A percentile compares a stretch with the other conserved stretches of the same genome.
Conservation (phyloP, 2,329 filamentous ascomycete genomes). For the Scedosporium dehoogii region DNA sequence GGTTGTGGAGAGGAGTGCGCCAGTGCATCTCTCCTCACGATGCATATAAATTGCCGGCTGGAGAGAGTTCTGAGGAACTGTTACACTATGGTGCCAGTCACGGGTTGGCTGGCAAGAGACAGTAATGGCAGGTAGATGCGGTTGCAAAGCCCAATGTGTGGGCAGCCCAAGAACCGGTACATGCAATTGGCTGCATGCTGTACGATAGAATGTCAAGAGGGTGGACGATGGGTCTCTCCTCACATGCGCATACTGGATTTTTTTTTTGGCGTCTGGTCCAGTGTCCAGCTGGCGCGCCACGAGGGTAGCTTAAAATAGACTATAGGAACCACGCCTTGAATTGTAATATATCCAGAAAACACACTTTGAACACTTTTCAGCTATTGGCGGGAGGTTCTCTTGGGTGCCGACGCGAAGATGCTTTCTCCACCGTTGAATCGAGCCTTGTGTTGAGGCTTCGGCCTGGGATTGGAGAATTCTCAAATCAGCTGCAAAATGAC, state of each 20-base stretch:
- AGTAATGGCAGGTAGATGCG: background rate
- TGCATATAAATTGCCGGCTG: background rate
- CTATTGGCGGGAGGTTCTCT: background rate
- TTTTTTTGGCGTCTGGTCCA: background rate
- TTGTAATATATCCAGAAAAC: background rate
- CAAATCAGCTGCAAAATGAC: conserved; percentile 3
- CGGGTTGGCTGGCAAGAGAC: background rate
- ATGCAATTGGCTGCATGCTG: background rate
- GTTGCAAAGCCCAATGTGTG: background rate
- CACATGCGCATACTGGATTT: background rate
- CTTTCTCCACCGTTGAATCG: background rate
- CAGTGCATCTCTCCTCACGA: background rate
- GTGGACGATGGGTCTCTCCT: background rate
- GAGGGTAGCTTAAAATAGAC: background rate
- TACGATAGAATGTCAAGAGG: background rate
- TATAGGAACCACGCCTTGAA: background rate
- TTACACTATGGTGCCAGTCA: background rate
- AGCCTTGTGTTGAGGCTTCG: conserved; percentile 3
- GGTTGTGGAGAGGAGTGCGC: background rate
- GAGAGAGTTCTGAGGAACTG: background rate
- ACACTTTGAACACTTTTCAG: background rate
- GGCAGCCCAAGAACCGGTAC: background rate
- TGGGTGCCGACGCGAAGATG: background rate
- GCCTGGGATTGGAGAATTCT: conserved; percentile 5
- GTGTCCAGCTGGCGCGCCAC: too few species aligned